These are phyloP conservation scores for Eimeria acervulina DNA, from an alignment of 169 alveolate genomes.

Conservation along the genomic window DNA sequence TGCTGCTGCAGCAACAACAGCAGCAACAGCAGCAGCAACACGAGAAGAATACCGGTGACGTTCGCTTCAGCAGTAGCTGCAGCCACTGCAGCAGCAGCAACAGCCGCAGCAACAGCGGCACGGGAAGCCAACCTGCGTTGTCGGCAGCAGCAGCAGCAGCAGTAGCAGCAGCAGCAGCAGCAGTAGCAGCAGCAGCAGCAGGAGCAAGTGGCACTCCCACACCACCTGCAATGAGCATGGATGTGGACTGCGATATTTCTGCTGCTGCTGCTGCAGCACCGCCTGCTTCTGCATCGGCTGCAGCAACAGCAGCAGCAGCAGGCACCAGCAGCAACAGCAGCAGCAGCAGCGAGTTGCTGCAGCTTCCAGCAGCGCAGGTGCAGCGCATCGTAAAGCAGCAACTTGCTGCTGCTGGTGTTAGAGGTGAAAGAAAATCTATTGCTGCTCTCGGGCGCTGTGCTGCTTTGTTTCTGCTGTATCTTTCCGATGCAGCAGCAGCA, in stretches of 20 bases:
- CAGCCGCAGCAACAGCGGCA: slow-evolving; percentile 43
- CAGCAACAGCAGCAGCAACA: slow-evolving; percentile 57
- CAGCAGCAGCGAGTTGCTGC: not conserved
- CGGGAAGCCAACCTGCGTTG: not conserved
- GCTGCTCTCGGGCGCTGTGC: slow-evolving; percentile 22
- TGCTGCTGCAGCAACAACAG: not conserved
- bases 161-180: too few relatives aligned
- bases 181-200: not conserved
- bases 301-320: slow-evolving; percentile 8
- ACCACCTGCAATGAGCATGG: not conserved
- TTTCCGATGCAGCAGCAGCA: slow-evolving; percentile 20
- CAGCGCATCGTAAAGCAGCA: slow-evolving; percentile 21
- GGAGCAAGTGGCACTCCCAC: too few relatives aligned
- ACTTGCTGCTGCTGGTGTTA: not conserved
- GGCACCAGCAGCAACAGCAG: slow-evolving; percentile 44
- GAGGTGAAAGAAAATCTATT: slow-evolving; percentile 3
- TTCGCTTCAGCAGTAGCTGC: too few relatives aligned
- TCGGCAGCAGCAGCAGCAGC: slow-evolving; percentile 20
- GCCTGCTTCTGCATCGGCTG: not conserved
- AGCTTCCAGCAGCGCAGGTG: not conserved
- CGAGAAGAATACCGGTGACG: too few relatives aligned
- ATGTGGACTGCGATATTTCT: not conserved
- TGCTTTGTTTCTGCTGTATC: not conserved
- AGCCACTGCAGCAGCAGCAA: too few relatives aligned
- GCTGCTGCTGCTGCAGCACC: slow-evolving; percentile 41